Percentiles rank a stretch among this genome's conserved stretches.
These are phyloP conservation scores for Trichosanthes cucumerina DNA, from an alignment of 306 rosid species.

Conservation along the genomic window DNA sequence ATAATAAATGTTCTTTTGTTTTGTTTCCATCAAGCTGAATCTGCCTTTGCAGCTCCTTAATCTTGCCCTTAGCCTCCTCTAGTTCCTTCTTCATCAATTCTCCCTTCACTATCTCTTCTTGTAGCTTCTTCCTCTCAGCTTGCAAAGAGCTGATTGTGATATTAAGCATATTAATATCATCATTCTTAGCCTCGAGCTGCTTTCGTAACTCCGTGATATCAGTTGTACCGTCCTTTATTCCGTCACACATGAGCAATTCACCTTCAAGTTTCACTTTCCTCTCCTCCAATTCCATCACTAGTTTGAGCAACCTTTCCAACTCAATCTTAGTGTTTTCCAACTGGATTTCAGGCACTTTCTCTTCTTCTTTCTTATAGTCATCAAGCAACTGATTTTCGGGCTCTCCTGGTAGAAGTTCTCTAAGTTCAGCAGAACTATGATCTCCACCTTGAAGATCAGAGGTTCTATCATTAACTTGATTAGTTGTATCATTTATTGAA, in stretches of 20 bases:
- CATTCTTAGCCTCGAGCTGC: conserved; percentile 67
- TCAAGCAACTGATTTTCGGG: conserved; percentile 42
- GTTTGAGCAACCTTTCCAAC: conserved; percentile 41
- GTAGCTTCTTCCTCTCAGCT: conserved; percentile 78
- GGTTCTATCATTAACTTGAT: conserved; percentile 27
- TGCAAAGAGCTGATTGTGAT: conserved; percentile 73
- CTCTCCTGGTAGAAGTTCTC: conserved; percentile 65
- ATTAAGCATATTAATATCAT: conserved; percentile 67
- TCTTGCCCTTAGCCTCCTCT: conserved; percentile 70
- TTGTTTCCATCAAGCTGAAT: conserved; percentile 81
- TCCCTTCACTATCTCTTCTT: conserved; percentile 53
- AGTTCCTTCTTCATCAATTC: conserved; percentile 59
- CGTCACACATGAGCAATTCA: conserved; percentile 78
- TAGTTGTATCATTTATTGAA: conserved; percentile 56
- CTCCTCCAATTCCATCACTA: conserved; percentile 84
- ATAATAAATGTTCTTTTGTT: conserved; percentile 75
- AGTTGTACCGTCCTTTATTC: conserved; percentile 73
- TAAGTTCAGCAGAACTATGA: conserved; percentile 55
- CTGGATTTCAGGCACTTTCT: conserved; percentile 44
- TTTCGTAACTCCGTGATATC: conserved; percentile 54
- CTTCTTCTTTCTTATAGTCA: conserved; percentile 31
- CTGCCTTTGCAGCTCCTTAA: conserved; percentile 85
- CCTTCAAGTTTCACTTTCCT: conserved; percentile 90
- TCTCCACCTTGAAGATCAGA: conserved; percentile 49
- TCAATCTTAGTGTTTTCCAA: conserved; percentile 69